phyloP scores from a whole-genome alignment of 257 asterid species.

The Solanum tacnaense region DNA sequence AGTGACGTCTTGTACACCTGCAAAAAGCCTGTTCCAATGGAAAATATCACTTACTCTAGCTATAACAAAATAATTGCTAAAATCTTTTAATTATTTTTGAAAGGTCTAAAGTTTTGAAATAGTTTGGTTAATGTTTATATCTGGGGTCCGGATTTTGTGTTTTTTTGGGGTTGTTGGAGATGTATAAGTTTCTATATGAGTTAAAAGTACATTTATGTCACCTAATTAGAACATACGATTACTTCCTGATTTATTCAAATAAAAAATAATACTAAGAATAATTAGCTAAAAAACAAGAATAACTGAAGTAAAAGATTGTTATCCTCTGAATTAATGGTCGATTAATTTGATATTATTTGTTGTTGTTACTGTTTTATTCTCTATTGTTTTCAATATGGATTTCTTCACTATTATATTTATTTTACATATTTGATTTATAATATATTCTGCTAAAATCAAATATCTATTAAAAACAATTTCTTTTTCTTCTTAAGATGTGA shows the following conservation, averaged over 20 bases:
- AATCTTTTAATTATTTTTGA: neutral
- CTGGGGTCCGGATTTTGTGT: neutral
- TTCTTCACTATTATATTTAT: neutral
- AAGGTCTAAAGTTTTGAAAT: neutral
- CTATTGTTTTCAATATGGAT: neutral
- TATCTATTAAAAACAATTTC: accelerated
- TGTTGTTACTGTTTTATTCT: neutral
- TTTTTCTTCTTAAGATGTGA: neutral
- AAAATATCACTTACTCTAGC: neutral
- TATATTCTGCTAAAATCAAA: neutral
- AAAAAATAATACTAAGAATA: neutral
- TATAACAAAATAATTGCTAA: neutral
- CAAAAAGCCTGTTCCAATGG: constrained; percentile 6
- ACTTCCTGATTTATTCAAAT: neutral
- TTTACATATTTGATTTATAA: neutral
- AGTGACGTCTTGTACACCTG: constrained; percentile 17
- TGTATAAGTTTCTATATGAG: neutral
- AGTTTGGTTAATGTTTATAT: neutral
- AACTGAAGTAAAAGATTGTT: neutral
- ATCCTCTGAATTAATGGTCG: neutral
- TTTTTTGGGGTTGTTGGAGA: neutral
- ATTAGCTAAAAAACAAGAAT: neutral
- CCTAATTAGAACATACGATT: neutral
- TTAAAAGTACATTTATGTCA: neutral
- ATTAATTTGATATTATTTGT: neutral